These are phyloP conservation scores for Citrullus colocynthis DNA, from an alignment of 306 rosid genomes.

Conservation along the genomic window DNA sequence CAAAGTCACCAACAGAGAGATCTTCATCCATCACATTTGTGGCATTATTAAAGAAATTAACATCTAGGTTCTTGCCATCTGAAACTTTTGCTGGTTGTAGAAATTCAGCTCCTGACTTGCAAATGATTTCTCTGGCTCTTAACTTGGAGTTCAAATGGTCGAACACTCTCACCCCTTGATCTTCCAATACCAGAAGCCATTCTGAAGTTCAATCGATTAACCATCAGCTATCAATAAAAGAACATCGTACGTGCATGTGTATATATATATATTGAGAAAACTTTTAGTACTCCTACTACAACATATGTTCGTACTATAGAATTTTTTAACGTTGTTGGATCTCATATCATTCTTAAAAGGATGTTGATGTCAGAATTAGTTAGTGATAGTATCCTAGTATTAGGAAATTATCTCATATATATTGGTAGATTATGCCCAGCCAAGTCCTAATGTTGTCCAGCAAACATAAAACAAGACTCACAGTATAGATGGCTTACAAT, in stretches of 20 bases:
- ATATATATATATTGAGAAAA: neutral
- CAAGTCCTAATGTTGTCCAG: neutral
- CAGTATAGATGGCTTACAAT: neutral
- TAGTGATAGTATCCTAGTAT: no score
- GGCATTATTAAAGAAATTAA: conserved; percentile 7
- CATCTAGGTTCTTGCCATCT: conserved; percentile 15
- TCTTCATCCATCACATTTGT: conserved; percentile 16
- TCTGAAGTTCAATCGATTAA: conserved; percentile 25
- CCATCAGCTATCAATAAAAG: neutral
- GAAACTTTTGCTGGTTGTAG: conserved; percentile 20
- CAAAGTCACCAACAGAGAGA: conserved; percentile 32
- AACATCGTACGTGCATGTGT: neutral
- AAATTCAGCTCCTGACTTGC: conserved; percentile 27
- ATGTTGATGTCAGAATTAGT: no score
- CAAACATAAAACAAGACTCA: neutral
- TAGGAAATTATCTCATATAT: neutral
- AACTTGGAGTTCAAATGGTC: conserved; percentile 31
- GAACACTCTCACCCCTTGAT: conserved; percentile 40
- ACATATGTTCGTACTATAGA: no score
- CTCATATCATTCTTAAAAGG: no score
- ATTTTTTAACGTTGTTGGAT: no score
- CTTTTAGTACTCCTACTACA: no score
- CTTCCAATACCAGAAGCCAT: conserved; percentile 59
- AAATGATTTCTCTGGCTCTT: conserved; percentile 32
- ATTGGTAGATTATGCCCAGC: neutral